These are phyloP conservation scores for Nigrospora sphaerica DNA, from an alignment of 2,329 filamentous ascomycete species.

Conservation along the genomic window DNA sequence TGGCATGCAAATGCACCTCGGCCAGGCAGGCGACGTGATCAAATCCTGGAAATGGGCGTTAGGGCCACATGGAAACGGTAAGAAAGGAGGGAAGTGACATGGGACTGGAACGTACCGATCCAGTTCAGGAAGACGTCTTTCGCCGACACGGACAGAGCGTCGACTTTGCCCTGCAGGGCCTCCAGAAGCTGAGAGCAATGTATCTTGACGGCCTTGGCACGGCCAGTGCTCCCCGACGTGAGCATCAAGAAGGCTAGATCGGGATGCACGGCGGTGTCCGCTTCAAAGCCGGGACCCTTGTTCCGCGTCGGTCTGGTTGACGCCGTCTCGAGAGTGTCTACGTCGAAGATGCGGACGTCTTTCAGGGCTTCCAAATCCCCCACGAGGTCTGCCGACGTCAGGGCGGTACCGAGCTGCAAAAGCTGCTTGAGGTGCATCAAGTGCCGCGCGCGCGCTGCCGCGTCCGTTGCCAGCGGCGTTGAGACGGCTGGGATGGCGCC, in stretches of 20 bases:
- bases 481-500: constrained; percentile 5
- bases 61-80: no score
- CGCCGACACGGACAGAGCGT: constrained; percentile 13
- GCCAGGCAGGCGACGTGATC: constrained; percentile 39
- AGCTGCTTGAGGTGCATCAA: constrained; percentile 1
- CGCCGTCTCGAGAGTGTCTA: not conserved
- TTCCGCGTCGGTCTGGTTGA: no score
- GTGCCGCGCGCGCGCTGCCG: not conserved
- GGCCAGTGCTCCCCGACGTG: constrained; percentile 35
- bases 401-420: not conserved
- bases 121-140: constrained; percentile 28
- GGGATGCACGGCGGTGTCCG: no score
- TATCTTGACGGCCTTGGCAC: constrained; percentile 34
- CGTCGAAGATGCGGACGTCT: not conserved
- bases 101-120: constrained; percentile 19
- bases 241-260: constrained; percentile 30
- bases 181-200: constrained; percentile 27
- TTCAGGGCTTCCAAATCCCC: not conserved
- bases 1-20: constrained; percentile 37
- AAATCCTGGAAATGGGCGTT: constrained; percentile 9
- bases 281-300: not conserved
- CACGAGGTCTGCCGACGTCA: not conserved
- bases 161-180: constrained; percentile 24
- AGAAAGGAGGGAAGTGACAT: not conserved
- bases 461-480: constrained; percentile 3